Percentiles rank a stretch among this genome's conserved stretches.
Conservation (phyloP, 192 early-diverging fungal genomes). For the Coemansia sp. region DNA sequence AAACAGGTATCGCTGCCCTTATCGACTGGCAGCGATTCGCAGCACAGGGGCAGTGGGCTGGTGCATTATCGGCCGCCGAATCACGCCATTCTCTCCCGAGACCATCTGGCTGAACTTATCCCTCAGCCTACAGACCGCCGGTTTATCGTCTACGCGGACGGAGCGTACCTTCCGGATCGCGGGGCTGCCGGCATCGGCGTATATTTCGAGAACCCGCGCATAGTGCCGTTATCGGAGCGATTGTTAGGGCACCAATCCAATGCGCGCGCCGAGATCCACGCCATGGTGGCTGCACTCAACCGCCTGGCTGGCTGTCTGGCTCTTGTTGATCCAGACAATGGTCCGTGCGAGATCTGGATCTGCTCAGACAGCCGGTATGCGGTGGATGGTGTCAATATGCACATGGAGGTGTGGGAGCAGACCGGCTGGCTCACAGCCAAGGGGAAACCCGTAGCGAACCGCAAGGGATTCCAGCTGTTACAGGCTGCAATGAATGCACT, state of each 20-base stretch:
- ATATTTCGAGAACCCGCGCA: constrained; percentile 17
- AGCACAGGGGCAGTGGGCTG: constrained; percentile 7
- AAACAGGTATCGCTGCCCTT: not conserved
- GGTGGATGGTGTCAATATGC: constrained; percentile 40
- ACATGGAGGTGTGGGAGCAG: constrained; percentile 33
- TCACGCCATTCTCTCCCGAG: constrained; percentile 28
- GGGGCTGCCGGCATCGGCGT: constrained; percentile 35
- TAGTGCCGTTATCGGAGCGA: constrained; percentile 24
- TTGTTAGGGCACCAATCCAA: constrained; percentile 28
- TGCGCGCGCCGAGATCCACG: constrained; percentile 37
- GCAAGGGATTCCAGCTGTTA: constrained; percentile 24
- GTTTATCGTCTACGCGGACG: constrained; percentile 30
- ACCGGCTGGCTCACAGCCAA: constrained; percentile 34
- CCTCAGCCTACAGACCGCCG: constrained; percentile 13
- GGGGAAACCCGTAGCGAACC: constrained; percentile 38
- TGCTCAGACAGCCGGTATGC: constrained; percentile 47
- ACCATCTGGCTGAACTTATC: constrained; percentile 41
- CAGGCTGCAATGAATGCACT: constrained; percentile 8
- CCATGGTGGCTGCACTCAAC: constrained; percentile 20
- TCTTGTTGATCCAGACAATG: not conserved
- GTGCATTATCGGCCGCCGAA: constrained; percentile 29
- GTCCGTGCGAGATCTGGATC: constrained; percentile 30
- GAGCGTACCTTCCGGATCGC: constrained; percentile 29
- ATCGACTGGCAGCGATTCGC: not conserved
- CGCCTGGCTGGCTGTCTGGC: not conserved